Conservation (phyloP, 257 asterid species). For the Solanum arcanum region DNA sequence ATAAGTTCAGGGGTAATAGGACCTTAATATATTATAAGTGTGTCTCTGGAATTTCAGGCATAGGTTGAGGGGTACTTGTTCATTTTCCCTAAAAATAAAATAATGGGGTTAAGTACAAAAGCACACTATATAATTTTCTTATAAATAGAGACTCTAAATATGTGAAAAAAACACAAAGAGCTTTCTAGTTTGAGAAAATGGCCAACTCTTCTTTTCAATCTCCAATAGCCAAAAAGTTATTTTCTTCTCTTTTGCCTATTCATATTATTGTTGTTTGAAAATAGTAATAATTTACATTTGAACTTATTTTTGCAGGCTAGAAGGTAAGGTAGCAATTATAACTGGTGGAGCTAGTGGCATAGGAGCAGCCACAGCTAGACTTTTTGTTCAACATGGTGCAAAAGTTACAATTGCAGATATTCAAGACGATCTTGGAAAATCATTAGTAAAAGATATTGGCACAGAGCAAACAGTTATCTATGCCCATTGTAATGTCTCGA, state of each 20-base stretch:
- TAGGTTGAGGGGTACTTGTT: too few relatives aligned
- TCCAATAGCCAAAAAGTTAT: not conserved
- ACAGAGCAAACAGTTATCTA: not conserved
- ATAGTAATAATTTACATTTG: not conserved
- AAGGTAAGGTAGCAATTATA: not conserved
- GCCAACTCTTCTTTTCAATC: not conserved
- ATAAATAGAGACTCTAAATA: not conserved
- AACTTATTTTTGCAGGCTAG: not conserved
- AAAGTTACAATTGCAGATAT: not conserved
- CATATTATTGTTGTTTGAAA: not conserved
- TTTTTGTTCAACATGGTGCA: not conserved
- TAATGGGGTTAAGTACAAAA: too few relatives aligned
- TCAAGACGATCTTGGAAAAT: not conserved
- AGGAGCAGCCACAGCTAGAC: not conserved
- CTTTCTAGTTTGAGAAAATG: not conserved
- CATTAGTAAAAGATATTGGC: not conserved
- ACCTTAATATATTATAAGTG: too few relatives aligned
- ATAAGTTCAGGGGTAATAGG: too few relatives aligned
- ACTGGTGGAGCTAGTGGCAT: not conserved
- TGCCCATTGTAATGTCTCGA: not conserved
- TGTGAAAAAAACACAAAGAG: too few relatives aligned
- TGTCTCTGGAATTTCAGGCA: too few relatives aligned
- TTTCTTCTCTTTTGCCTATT: not conserved
- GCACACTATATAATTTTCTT: too few relatives aligned
- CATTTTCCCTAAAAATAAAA: too few relatives aligned